phyloP scores from a whole-genome alignment of 257 asterid genomes.

The Coffea eugenioides region DNA sequence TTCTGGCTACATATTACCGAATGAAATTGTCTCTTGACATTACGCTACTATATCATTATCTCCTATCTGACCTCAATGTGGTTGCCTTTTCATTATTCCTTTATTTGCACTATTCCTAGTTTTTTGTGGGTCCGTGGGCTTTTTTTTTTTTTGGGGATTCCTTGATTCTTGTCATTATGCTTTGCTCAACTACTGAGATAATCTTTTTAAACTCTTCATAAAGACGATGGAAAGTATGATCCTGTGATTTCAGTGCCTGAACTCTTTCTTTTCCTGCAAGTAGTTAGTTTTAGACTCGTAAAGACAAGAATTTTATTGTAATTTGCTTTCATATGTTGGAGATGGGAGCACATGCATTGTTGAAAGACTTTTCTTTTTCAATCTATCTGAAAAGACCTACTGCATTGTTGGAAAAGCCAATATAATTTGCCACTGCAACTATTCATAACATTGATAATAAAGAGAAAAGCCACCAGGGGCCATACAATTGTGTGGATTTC shows the following conservation, averaged over 20 bases:
- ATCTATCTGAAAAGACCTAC: not conserved
- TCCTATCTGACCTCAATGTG: not conserved
- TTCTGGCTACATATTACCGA: not conserved
- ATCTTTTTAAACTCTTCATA: not conserved
- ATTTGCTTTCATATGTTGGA: too few relatives aligned
- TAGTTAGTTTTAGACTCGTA: too few relatives aligned
- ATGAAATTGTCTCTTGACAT: not conserved
- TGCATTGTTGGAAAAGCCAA: not conserved
- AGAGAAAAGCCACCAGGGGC: not conserved
- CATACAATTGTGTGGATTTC: not conserved
- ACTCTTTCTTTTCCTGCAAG: too few relatives aligned
- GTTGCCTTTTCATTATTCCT: not conserved
- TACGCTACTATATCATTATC: not conserved
- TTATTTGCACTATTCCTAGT: not conserved
- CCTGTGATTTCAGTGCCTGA: too few relatives aligned
- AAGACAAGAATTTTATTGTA: too few relatives aligned
- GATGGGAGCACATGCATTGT: not conserved
- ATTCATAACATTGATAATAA: not conserved
- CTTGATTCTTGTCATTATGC: not conserved
- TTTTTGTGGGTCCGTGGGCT: not conserved
- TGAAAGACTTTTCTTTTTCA: not conserved
- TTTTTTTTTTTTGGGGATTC: not conserved
- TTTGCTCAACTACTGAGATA: not conserved
- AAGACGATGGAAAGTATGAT: too few relatives aligned
- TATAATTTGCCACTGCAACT: not conserved